Evolutionary conservation across 306 rosid genomes (phyloP).

Genomic region (Sindora glabra): DNA sequence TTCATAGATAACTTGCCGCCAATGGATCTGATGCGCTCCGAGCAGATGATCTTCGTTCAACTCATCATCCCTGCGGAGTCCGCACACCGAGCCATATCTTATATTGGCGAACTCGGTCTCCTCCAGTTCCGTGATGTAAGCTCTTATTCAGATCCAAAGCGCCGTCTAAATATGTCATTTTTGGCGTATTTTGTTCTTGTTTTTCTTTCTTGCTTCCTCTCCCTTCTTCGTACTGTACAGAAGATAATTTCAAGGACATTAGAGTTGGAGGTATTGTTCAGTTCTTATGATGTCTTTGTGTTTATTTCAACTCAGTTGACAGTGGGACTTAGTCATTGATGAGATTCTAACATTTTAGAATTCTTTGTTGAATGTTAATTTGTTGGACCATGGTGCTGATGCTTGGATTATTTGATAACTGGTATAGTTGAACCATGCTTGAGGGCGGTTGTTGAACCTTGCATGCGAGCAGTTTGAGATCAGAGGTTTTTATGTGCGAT

Average conservation of each 20-base stretch:
- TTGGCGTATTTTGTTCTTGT: not conserved
- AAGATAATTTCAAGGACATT: not conserved
- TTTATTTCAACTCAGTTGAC: constrained; percentile 14
- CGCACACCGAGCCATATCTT: constrained; percentile 84
- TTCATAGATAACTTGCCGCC: constrained; percentile 67
- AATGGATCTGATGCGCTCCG: constrained; percentile 99
- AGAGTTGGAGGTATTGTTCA: not conserved
- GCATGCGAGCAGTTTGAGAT: constrained; percentile 11
- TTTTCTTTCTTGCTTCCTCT: not conserved
- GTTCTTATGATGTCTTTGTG: not conserved
- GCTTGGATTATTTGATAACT: constrained; percentile 2
- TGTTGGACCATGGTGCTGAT: not conserved
- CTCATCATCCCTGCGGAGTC: constrained; percentile 95
- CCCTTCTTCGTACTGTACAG: not conserved
- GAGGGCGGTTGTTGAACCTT: constrained; percentile 8
- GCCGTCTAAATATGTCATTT: constrained; percentile 1
- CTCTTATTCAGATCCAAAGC: constrained; percentile 28
- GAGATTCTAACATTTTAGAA: constrained; percentile 5
- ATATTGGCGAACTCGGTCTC: constrained; percentile 94
- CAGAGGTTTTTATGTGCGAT: too few species aligned
- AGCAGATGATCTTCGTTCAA: constrained; percentile 94
- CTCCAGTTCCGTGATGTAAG: constrained; percentile 89
- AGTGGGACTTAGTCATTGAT: not conserved
- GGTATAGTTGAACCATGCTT: constrained; percentile 1
- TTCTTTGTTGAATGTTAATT: constrained; percentile 10